These are phyloP conservation scores for Mallotus repandus DNA, from an alignment of 441 rosid genomes.

Conservation along the genomic window DNA sequence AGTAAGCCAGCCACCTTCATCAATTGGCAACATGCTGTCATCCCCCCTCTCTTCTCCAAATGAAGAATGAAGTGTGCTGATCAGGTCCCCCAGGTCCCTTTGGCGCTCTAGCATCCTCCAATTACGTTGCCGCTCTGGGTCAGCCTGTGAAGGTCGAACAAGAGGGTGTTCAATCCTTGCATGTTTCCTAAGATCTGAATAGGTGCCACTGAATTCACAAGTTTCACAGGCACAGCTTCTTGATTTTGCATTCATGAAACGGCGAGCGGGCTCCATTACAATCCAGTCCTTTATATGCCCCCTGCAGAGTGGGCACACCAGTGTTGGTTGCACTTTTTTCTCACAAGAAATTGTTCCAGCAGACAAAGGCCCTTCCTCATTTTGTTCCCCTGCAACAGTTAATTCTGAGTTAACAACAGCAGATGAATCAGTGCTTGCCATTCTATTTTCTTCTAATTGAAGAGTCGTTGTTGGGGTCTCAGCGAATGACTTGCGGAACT, in stretches of 20 bases:
- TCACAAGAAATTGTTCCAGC: constrained; percentile 35
- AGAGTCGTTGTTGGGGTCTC: constrained; percentile 34
- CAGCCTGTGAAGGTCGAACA: constrained; percentile 84
- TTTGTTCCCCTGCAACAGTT: constrained; percentile 33
- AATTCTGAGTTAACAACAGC: constrained; percentile 37
- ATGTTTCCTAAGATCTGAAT: constrained; percentile 86
- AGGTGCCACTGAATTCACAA: constrained; percentile 73
- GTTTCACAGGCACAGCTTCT: constrained; percentile 94
- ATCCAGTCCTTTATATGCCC: constrained; percentile 84
- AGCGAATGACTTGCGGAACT: constrained; percentile 63
- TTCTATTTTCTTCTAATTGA: constrained; percentile 36
- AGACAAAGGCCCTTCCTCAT: constrained; percentile 36
- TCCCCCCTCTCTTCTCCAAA: constrained; percentile 78
- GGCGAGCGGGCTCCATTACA: constrained; percentile 69
- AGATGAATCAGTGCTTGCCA: constrained; percentile 21
- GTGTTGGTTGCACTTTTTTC: constrained; percentile 41
- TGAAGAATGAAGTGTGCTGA: constrained; percentile 84
- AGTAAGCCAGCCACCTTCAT: constrained; percentile 80
- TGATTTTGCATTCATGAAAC: constrained; percentile 75
- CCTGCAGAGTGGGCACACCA: constrained; percentile 90
- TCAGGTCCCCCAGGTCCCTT: constrained; percentile 94
- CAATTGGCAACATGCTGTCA: constrained; percentile 48
- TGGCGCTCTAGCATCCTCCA: constrained; percentile 97
- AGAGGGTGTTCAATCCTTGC: constrained; percentile 84
- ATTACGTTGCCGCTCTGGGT: constrained; percentile 80